Percentiles rank a stretch among this genome's conserved stretches.
Evolutionary conservation across 1,284 basidiomycete genomes (phyloP).

Genomic region (Termitomyces sp.): DNA sequence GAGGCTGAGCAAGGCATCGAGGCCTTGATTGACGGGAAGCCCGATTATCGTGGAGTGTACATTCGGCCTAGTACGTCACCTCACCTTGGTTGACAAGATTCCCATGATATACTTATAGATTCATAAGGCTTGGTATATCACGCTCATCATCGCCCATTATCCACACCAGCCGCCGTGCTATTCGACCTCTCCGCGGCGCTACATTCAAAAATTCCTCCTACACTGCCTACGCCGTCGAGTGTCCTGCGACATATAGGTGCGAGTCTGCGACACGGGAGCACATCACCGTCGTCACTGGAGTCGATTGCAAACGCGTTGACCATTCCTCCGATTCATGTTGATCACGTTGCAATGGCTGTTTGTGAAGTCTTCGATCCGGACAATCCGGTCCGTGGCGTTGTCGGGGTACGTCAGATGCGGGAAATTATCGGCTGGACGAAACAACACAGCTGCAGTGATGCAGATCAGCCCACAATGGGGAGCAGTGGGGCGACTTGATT

Average conservation of each 20-base stretch:
- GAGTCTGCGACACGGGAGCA: slow-evolving; percentile 23
- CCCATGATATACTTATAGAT: slow-evolving; percentile 7
- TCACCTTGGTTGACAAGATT: slow-evolving; percentile 4
- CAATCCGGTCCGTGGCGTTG: slow-evolving; percentile 57
- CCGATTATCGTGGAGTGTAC: slow-evolving; percentile 63
- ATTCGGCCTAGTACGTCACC: slow-evolving; percentile 74
- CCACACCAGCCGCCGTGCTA: slow-evolving; percentile 81
- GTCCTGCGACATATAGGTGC: slow-evolving; percentile 50
- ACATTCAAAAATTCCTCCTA: slow-evolving; percentile 50
- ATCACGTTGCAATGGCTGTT: slow-evolving; percentile 89
- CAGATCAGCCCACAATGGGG: background rate
- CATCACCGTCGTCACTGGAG: slow-evolving; percentile 44
- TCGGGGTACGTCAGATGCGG: slow-evolving; percentile 75
- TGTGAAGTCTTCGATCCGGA: slow-evolving; percentile 49
- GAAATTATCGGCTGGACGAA: slow-evolving; percentile 62
- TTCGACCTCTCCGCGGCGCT: slow-evolving; percentile 75
- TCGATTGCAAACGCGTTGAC: slow-evolving; percentile 75
- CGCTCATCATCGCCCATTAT: slow-evolving; percentile 84
- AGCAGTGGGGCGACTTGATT: slow-evolving; percentile 5
- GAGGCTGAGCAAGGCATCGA: slow-evolving; percentile 77
- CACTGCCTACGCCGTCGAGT: slow-evolving; percentile 61
- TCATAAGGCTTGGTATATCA: slow-evolving; percentile 88
- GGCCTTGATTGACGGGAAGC: slow-evolving; percentile 36
- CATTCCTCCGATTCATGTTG: slow-evolving; percentile 90
- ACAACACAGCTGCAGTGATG: slow-evolving; percentile 4